Evolutionary conservation across 768 basidiomycete species (phyloP).

Genomic region (Trametes coccinea): DNA sequence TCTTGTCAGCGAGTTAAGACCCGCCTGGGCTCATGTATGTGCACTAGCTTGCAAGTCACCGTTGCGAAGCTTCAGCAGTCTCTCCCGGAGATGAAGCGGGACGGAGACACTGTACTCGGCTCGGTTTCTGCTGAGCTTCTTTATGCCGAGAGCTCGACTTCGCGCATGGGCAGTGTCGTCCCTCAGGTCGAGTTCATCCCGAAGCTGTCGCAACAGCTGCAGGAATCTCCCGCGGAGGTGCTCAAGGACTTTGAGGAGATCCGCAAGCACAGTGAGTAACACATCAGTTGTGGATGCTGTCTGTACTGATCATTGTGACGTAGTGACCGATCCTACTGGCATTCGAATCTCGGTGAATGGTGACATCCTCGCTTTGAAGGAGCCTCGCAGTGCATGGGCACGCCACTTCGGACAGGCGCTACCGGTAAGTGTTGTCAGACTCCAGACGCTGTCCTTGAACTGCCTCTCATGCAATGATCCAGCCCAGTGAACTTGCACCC

Average conservation of each 20-base stretch:
- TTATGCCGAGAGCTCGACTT: constrained; percentile 69
- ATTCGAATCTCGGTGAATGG: constrained; percentile 92
- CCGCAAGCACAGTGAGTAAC: constrained; percentile 58
- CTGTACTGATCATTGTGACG: not conserved
- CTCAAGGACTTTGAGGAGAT: constrained; percentile 76
- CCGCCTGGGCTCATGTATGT: not conserved
- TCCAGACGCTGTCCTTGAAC: not conserved
- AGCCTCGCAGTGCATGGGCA: constrained; percentile 74
- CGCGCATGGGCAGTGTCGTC: constrained; percentile 66
- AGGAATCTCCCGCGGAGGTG: constrained; percentile 70
- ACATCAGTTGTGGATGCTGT: not conserved
- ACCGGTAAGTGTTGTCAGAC: constrained; percentile 45
- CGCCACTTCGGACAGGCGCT: constrained; percentile 65
- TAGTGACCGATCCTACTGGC: constrained; percentile 82
- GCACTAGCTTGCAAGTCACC: constrained; percentile 70
- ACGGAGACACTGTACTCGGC: constrained; percentile 76
- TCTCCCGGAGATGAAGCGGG: constrained; percentile 88
- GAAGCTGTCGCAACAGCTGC: constrained; percentile 65
- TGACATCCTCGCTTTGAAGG: constrained; percentile 65
- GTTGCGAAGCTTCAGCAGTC: constrained; percentile 88
- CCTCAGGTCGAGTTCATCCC: constrained; percentile 81
- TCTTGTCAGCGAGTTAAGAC: too few relatives aligned
- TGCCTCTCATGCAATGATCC: not conserved
- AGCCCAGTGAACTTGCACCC: constrained; percentile 60
- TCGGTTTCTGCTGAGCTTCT: constrained; percentile 69